phyloP scores from a whole-genome alignment of 306 rosid genomes.

The Acacia crassicarpa region DNA sequence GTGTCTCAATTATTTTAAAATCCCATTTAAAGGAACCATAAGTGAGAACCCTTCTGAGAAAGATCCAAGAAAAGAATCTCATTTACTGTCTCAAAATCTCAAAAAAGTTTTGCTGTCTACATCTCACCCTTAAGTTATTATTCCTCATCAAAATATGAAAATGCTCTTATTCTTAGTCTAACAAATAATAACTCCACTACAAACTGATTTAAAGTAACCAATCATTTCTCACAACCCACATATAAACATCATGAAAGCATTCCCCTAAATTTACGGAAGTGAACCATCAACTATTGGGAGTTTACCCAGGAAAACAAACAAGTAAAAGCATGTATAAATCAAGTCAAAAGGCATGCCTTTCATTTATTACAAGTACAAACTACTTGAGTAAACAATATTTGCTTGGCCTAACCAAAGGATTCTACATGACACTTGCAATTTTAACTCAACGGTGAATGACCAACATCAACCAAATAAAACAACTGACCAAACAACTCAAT shows the following conservation, averaged over 20 bases:
- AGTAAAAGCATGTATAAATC: conserved; percentile 22
- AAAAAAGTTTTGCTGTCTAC: too few relatives aligned
- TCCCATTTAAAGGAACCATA: neutral
- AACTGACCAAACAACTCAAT: conserved; percentile 44
- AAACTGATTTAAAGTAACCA: neutral
- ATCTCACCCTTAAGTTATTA: neutral
- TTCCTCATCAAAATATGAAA: neutral
- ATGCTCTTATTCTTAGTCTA: neutral
- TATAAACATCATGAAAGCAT: neutral
- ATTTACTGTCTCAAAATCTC: neutral
- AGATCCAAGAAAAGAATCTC: neutral
- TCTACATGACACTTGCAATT: conserved; percentile 42
- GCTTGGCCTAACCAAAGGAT: conserved; percentile 42
- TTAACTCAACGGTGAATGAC: conserved; percentile 34
- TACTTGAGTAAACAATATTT: conserved; percentile 37
- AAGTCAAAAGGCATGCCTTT: conserved; percentile 40
- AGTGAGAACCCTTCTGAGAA: neutral
- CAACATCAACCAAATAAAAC: conserved; percentile 29
- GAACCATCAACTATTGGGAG: conserved; percentile 4
- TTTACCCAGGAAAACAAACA: conserved; percentile 15
- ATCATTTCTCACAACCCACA: neutral
- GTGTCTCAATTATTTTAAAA: neutral
- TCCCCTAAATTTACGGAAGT: neutral
- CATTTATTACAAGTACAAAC: conserved; percentile 48
- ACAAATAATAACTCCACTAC: neutral